Percentiles rank a stretch among this genome's conserved stretches.
Evolutionary conservation across 2,329 filamentous ascomycete species (phyloP).

Genomic region (Fusarium odoratissimum): DNA sequence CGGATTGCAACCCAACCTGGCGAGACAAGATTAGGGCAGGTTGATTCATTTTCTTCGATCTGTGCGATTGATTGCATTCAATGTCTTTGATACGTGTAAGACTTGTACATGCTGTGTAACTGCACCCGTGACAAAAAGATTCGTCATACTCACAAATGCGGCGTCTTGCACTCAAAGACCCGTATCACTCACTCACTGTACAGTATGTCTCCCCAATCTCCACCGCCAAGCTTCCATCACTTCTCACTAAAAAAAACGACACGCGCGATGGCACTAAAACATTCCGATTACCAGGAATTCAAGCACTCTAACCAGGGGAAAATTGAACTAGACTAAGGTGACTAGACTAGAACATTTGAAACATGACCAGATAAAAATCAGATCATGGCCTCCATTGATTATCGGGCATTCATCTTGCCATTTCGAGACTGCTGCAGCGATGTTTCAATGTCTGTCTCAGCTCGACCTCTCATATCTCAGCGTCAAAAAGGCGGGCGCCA

Average conservation of each 20-base stretch:
- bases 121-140: neutral
- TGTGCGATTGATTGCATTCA: neutral
- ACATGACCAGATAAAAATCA: neutral
- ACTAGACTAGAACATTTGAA: neutral
- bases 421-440: neutral
- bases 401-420: neutral
- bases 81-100: neutral
- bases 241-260: neutral
- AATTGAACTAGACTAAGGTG: no score
- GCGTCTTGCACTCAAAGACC: neutral
- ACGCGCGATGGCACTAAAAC: neutral
- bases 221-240: neutral
- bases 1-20: neutral
- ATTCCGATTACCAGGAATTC: neutral
- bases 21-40: accelerated
- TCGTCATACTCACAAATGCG: neutral
- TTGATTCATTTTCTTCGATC: neutral
- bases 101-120: neutral
- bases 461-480: neutral
- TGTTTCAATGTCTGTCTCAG: neutral
- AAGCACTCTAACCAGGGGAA: no score
- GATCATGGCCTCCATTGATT: neutral
- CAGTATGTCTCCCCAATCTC: neutral
- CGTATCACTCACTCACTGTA: neutral
- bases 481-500: neutral